These are phyloP conservation scores for Monotropa hypopitys DNA, from an alignment of 179 eudicot species.

Conservation along the genomic window DNA sequence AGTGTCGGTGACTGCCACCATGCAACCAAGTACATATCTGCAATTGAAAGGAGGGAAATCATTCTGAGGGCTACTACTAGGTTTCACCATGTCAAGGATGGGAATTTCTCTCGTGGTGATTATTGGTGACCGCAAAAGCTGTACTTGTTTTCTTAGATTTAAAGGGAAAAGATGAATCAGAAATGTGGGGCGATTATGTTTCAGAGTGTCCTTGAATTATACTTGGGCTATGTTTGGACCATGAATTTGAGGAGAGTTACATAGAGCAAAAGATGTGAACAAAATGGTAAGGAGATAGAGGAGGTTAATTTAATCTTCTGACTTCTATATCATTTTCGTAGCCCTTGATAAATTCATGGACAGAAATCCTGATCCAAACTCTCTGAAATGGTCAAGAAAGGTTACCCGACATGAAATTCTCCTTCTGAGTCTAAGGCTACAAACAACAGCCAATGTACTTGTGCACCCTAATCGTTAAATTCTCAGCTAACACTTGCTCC, in stretches of 20 bases:
- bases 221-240: no score
- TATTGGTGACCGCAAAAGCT: slow-evolving; percentile 38
- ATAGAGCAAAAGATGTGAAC: not conserved
- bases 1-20: slow-evolving; percentile 60
- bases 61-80: slow-evolving; percentile 57
- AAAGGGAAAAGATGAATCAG: not conserved
- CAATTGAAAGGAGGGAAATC: slow-evolving; percentile 54
- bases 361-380: not conserved
- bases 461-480: no score
- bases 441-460: not conserved
- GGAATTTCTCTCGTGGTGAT: slow-evolving; percentile 69
- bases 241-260: no score
- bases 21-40: slow-evolving; percentile 53
- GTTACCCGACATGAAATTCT: not conserved
- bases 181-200: not conserved
- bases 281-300: not conserved
- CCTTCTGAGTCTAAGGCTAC: not conserved
- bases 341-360: not conserved
- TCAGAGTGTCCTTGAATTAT: not conserved
- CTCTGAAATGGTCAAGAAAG: not conserved
- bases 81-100: slow-evolving; percentile 68
- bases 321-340: not conserved
- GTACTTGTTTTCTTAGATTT: not conserved
- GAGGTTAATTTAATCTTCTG: not conserved
- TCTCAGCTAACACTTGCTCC: no score